A percentile compares a stretch with the other conserved stretches of the same genome.
phyloP scores from a whole-genome alignment of 768 basidiomycete genomes.

The Zangia roseola region DNA sequence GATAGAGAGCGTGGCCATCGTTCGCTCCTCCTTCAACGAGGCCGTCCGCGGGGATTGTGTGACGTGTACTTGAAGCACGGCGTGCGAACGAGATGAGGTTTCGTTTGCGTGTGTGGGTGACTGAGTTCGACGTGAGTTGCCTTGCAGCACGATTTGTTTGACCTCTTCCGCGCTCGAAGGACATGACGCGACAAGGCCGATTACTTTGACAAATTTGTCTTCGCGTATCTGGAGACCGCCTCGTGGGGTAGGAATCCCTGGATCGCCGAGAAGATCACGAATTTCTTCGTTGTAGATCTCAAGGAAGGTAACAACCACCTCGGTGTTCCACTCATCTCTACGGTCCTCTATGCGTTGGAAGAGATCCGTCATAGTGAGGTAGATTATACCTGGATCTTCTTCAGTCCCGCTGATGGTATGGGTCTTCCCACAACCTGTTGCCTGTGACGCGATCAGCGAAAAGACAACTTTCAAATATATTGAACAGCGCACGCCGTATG shows the following conservation, averaged over 20 bases:
- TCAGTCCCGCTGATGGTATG: constrained; percentile 97
- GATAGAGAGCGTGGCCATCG: constrained; percentile 91
- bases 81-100: constrained; percentile 95
- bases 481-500: constrained; percentile 80
- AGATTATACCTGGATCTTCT: constrained; percentile 87
- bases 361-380: constrained; percentile 95
- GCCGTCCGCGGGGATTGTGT: constrained; percentile 85
- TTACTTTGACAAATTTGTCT: constrained; percentile 89
- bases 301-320: constrained; percentile 91
- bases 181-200: constrained; percentile 76
- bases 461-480: not conserved
- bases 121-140: constrained; percentile 86
- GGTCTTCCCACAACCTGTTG: constrained; percentile 99
- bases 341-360: constrained; percentile 91
- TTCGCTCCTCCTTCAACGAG: constrained; percentile 75
- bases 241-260: constrained; percentile 56
- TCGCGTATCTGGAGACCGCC: constrained; percentile 94
- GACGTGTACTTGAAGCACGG: constrained; percentile 94
- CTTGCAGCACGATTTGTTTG: constrained; percentile 86
- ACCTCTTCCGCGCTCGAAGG: constrained; percentile 90
- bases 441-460: constrained; percentile 48
- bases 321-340: constrained; percentile 78
- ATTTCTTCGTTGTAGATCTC: constrained; percentile 99
- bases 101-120: constrained; percentile 96
- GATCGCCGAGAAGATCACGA: constrained; percentile 86